Conservation (phyloP, 768 basidiomycete species). For the Floccularia luteovirens region DNA sequence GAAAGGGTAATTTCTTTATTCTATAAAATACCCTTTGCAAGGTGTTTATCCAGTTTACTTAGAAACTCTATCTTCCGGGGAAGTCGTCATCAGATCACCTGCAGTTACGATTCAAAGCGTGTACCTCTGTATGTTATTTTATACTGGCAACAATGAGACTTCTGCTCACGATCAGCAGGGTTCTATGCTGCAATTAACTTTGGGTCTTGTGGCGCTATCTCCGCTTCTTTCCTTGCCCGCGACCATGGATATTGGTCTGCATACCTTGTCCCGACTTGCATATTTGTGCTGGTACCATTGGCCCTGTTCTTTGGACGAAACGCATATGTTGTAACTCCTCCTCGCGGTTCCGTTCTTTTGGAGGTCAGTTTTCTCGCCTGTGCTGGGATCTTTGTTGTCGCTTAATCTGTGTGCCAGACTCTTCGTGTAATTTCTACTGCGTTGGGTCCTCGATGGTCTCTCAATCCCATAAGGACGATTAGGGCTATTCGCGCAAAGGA, state of each 20-base stretch:
- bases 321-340: constrained; percentile 37
- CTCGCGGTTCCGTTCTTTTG: constrained; percentile 43
- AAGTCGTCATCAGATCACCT: constrained; percentile 45
- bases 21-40: neutral
- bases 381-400: constrained; percentile 5
- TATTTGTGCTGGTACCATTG: constrained; percentile 38
- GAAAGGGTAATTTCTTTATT: constrained; percentile 31
- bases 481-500: constrained; percentile 19
- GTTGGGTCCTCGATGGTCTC: constrained; percentile 26
- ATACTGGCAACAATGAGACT: too few relatives aligned
- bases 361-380: constrained; percentile 20
- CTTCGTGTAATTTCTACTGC: constrained; percentile 28
- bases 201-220: constrained; percentile 39
- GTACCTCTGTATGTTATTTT: too few relatives aligned
- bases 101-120: constrained; percentile 40
- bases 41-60: neutral
- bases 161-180: too few relatives aligned
- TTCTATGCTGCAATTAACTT: constrained; percentile 40
- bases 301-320: constrained; percentile 34
- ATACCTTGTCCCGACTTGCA: constrained; percentile 38
- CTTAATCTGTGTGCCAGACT: constrained; percentile 19
- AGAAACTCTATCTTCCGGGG: constrained; percentile 38
- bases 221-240: constrained; percentile 43
- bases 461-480: constrained; percentile 25
- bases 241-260: constrained; percentile 46